Evolutionary conservation across 805 yeast species (phyloP).

Genomic region (Starmera quercuum): DNA sequence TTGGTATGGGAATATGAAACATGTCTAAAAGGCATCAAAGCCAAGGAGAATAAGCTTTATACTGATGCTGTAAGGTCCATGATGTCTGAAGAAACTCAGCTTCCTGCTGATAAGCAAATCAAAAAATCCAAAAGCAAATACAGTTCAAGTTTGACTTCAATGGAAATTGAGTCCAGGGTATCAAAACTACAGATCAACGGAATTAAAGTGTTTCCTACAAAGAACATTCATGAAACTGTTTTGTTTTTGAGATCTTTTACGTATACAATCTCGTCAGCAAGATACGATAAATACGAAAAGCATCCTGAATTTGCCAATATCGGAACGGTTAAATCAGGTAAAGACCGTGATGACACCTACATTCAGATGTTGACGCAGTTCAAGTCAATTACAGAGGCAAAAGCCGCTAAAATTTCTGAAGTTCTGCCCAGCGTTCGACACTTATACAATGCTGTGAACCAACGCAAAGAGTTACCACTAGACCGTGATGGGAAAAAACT

Average conservation of each 20-base stretch:
- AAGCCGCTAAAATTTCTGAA: slow-evolving; percentile 36
- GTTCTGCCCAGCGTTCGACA: slow-evolving; percentile 32
- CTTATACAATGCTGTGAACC: slow-evolving; percentile 19
- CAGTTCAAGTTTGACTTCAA: slow-evolving; percentile 4
- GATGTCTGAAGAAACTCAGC: slow-evolving; percentile 8
- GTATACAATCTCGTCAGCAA: slow-evolving; percentile 42
- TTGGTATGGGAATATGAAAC: slow-evolving; percentile 43
- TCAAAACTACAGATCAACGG: slow-evolving; percentile 39
- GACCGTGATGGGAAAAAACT: slow-evolving; percentile 37
- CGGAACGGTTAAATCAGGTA: slow-evolving; percentile 48
- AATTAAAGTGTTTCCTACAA: slow-evolving; percentile 43
- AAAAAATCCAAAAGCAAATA: slow-evolving; percentile 2
- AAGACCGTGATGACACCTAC: slow-evolving; percentile 37
- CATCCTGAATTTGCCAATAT: slow-evolving; percentile 48
- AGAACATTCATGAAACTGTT: slow-evolving; percentile 36
- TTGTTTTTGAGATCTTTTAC: slow-evolving; percentile 52
- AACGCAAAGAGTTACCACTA: slow-evolving; percentile 26
- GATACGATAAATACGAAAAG: slow-evolving; percentile 50
- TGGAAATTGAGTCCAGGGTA: slow-evolving; percentile 30
- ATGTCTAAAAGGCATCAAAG: slow-evolving; percentile 34
- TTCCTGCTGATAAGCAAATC: not conserved
- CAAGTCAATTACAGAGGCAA: slow-evolving; percentile 46
- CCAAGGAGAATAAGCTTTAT: slow-evolving; percentile 38
- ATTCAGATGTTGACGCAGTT: slow-evolving; percentile 47
- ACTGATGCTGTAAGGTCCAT: slow-evolving; percentile 27